Conservation (phyloP, 202 grass and related monocot genomes). For the Panicum virgatum region DNA sequence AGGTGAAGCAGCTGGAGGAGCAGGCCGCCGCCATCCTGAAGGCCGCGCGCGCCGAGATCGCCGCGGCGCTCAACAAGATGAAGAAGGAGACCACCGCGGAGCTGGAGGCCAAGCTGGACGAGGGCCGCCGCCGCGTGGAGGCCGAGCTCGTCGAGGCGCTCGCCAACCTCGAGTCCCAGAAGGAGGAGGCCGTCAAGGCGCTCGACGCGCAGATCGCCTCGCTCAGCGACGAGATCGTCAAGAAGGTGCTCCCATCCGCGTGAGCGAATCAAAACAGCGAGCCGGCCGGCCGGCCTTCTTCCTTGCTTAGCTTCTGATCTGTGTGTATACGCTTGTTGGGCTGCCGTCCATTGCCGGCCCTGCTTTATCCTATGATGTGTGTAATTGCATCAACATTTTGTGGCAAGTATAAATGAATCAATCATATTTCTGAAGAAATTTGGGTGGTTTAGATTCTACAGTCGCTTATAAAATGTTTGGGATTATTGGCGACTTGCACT, state of each 20-base stretch:
- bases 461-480: not conserved
- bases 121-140: conserved; percentile 74
- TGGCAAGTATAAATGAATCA: conserved; percentile 41
- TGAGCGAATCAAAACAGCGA: conserved; percentile 30
- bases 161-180: conserved; percentile 76
- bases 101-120: conserved; percentile 78
- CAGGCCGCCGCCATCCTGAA: conserved; percentile 72
- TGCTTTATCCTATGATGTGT: conserved; percentile 21
- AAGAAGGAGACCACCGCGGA: conserved; percentile 91
- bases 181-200: conserved; percentile 71
- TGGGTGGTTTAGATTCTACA: not conserved
- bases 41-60: conserved; percentile 92
- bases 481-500: not conserved
- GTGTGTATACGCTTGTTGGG: conserved; percentile 34
- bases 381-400: conserved; percentile 32
- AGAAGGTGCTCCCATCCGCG: conserved; percentile 74
- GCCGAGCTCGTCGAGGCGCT: conserved; percentile 81
- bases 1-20: conserved; percentile 94
- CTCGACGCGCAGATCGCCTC: conserved; percentile 90
- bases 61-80: conserved; percentile 97
- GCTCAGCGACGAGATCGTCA: conserved; percentile 95
- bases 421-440: conserved; percentile 34
- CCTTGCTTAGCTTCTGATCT: conserved; percentile 12
- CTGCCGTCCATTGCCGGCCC: conserved; percentile 6
- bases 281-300: not conserved